A percentile compares a stretch with the other conserved stretches of the same genome.
Conservation (phyloP, 257 asterid species). For the Agastache rugosa region DNA sequence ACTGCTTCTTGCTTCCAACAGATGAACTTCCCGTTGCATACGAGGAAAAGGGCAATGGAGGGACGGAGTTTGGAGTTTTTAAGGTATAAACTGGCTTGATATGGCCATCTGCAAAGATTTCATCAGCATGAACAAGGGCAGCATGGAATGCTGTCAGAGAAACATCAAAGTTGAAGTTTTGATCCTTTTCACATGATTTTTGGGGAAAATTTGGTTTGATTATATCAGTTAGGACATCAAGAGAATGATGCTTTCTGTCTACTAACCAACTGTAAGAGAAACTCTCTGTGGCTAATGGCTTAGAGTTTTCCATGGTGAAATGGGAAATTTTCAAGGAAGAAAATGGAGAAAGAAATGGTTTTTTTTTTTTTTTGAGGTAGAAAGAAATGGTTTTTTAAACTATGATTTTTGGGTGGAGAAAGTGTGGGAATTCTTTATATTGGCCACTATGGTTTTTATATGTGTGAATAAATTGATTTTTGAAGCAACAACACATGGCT, state of each 20-base stretch:
- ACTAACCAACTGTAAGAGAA: conserved; percentile 76
- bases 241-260: conserved; percentile 40
- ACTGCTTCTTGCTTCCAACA: neutral
- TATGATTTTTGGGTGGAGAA: conserved; percentile 7
- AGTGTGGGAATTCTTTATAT: conserved; percentile 22
- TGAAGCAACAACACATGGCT: conserved; percentile 43
- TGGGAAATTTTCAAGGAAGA: neutral
- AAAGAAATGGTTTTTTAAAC: conserved; percentile 37
- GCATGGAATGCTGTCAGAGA: conserved; percentile 41
- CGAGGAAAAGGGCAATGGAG: conserved; percentile 47
- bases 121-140: conserved; percentile 61
- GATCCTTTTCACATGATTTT: conserved; percentile 39
- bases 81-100: conserved; percentile 51
- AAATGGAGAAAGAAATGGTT: conserved; percentile 14
- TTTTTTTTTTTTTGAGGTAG: too few species aligned
- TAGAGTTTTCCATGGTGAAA: conserved; percentile 57
- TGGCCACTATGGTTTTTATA: conserved; percentile 28
- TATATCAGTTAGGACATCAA: conserved; percentile 34
- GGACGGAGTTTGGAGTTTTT: conserved; percentile 32
- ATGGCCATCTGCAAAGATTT: conserved; percentile 62
- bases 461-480: neutral
- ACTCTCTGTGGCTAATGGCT: conserved; percentile 66
- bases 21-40: conserved; percentile 2
- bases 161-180: conserved; percentile 56
- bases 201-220: conserved; percentile 27